A percentile compares a stretch with the other conserved stretches of the same genome.
Conservation (phyloP, 306 rosid species). For the Cucurbita moschata region DNA sequence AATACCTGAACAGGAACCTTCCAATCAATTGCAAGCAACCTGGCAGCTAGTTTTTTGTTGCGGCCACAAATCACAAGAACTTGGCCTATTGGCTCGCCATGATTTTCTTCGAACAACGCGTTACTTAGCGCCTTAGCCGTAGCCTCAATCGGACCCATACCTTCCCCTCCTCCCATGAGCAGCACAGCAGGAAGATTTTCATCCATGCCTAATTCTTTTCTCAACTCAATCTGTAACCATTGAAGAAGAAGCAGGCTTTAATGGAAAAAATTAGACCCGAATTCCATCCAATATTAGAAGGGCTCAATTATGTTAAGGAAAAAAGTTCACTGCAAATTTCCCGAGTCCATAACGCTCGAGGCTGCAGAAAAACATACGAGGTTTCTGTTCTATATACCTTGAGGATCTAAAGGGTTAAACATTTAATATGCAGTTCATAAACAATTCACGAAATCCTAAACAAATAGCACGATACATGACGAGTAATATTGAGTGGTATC, state of each 20-base stretch:
- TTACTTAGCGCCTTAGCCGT: slow-evolving; percentile 87
- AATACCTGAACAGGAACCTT: slow-evolving; percentile 89
- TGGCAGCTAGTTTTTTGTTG: slow-evolving; percentile 71
- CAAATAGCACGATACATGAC: neutral
- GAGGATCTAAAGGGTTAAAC: neutral
- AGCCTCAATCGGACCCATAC: slow-evolving; percentile 99
- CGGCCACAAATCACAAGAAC: slow-evolving; percentile 88
- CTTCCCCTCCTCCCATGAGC: slow-evolving; percentile 99
- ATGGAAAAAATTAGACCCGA: neutral
- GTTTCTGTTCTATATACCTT: neutral
- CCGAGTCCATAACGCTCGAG: neutral
- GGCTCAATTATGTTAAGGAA: neutral
- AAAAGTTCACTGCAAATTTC: neutral
- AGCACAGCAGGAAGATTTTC: slow-evolving; percentile 93
- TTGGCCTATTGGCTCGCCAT: slow-evolving; percentile 66
- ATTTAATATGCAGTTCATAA: neutral
- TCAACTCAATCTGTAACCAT: slow-evolving; percentile 43
- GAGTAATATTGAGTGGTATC: neutral
- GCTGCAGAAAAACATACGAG: neutral
- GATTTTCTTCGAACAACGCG: slow-evolving; percentile 43
- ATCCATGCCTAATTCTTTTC: slow-evolving; percentile 73
- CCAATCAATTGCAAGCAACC: slow-evolving; percentile 54
- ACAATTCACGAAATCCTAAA: neutral
- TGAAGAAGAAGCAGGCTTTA: neutral
- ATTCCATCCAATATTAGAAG: neutral